phyloP scores from a whole-genome alignment of 495 filamentous ascomycete genomes.

The Penicillium paxilli region DNA sequence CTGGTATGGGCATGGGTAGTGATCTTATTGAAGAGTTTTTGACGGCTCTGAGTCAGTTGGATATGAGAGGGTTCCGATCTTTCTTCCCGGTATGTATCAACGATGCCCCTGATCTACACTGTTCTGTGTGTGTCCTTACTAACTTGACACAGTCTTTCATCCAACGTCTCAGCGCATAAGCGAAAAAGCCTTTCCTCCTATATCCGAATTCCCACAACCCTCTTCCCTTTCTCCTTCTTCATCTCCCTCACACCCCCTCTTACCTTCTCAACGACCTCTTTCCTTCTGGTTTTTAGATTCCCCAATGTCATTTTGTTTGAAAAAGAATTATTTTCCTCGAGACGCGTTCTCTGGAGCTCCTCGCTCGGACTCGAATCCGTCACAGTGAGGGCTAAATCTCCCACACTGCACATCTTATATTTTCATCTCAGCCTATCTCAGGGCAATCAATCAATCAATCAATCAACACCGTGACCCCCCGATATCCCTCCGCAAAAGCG shows the following conservation, averaged over 20 bases:
- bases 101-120: not conserved
- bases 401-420: no score
- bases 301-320: conserved; percentile 35
- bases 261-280: conserved; percentile 18
- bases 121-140: not conserved
- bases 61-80: conserved; percentile 53
- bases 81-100: conserved; percentile 50
- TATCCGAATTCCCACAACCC: not conserved
- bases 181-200: not conserved
- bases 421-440: no score
- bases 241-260: no score
- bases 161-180: conserved; percentile 49
- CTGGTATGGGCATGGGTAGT: conserved; percentile 52
- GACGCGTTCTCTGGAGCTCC: no score
- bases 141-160: conserved; percentile 39
- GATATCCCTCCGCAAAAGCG: no score
- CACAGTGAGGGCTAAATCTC: no score
- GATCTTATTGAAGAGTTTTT: conserved; percentile 59
- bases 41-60: conserved; percentile 48
- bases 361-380: no score
- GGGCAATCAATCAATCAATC: no score
- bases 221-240: conserved; percentile 1
- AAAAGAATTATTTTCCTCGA: no score
- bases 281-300: conserved; percentile 43
- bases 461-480: no score